A percentile compares a stretch with the other conserved stretches of the same genome.
Conservation (phyloP, 2,329 filamentous ascomycete genomes). For the Stachybotrys echinatus region DNA sequence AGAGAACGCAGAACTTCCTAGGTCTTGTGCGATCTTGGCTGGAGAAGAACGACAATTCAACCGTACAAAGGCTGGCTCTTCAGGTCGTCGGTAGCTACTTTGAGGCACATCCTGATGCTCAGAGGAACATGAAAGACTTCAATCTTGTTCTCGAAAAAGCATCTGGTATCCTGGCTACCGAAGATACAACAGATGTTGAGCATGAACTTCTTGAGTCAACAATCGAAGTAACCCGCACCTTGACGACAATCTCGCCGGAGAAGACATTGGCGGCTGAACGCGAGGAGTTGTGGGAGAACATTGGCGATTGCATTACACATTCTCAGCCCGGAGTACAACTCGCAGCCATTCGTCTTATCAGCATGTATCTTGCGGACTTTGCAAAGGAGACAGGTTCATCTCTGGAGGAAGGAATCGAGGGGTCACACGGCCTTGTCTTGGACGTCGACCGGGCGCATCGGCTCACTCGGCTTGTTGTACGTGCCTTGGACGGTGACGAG, state of each 20-base stretch:
- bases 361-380: slow-evolving; percentile 75
- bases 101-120: slow-evolving; percentile 55
- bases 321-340: slow-evolving; percentile 71
- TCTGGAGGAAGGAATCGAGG: slow-evolving; percentile 54
- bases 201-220: slow-evolving; percentile 72
- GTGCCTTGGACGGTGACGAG: slow-evolving; percentile 54
- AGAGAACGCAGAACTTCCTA: slow-evolving; percentile 66
- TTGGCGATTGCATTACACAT: slow-evolving; percentile 66
- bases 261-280: slow-evolving; percentile 56
- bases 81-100: slow-evolving; percentile 83
- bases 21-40: slow-evolving; percentile 70
- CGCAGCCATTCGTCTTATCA: slow-evolving; percentile 67
- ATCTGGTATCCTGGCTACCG: slow-evolving; percentile 46
- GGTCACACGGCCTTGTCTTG: slow-evolving; percentile 67
- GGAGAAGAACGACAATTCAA: slow-evolving; percentile 64
- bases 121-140: slow-evolving; percentile 63
- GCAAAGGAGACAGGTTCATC: slow-evolving; percentile 53
- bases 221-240: slow-evolving; percentile 61
- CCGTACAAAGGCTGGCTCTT: slow-evolving; percentile 68
- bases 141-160: slow-evolving; percentile 54
- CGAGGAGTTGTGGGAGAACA: slow-evolving; percentile 63
- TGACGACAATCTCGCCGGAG: slow-evolving; percentile 62
- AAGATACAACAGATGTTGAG: slow-evolving; percentile 48
- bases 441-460: slow-evolving; percentile 58
- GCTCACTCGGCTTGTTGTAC: slow-evolving; percentile 45